A percentile compares a stretch with the other conserved stretches of the same genome.
Conservation (phyloP, 1,284 basidiomycete species). For the Meripilus lineatus region DNA sequence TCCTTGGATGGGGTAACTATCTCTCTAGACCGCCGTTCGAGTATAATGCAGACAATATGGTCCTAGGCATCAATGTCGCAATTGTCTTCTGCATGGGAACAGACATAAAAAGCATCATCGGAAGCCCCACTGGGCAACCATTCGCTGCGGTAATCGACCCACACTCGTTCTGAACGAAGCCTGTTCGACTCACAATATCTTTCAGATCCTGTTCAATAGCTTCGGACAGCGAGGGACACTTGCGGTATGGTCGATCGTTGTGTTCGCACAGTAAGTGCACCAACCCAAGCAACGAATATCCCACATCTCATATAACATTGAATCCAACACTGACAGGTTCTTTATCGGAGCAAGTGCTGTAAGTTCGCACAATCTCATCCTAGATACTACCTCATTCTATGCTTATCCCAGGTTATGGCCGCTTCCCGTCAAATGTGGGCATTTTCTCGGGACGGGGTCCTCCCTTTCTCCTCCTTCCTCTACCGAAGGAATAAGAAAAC, state of each 20-base stretch:
- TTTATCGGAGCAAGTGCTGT: constrained; percentile 72
- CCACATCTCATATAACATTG: constrained; percentile 3
- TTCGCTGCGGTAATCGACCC: constrained; percentile 75
- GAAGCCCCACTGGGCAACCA: constrained; percentile 67
- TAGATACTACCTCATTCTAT: not conserved
- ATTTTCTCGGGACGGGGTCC: constrained; percentile 60
- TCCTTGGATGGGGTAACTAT: constrained; percentile 67
- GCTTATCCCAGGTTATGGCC: constrained; percentile 3
- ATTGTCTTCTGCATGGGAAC: constrained; percentile 65
- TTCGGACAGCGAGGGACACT: constrained; percentile 59
- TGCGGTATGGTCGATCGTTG: constrained; percentile 56
- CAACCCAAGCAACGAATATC: constrained; percentile 24
- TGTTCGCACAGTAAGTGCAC: constrained; percentile 60
- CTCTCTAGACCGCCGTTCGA: not conserved
- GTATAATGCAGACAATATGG: not conserved
- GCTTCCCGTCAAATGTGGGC: constrained; percentile 57
- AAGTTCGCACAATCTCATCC: constrained; percentile 17
- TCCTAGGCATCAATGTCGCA: constrained; percentile 50
- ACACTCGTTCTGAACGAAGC: too few species aligned
- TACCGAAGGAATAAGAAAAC: constrained; percentile 65
- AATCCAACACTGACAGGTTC: constrained; percentile 37
- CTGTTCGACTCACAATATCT: too few species aligned
- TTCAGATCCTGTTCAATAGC: constrained; percentile 61
- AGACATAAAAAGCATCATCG: constrained; percentile 50
- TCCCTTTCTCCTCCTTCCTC: constrained; percentile 66